phyloP scores from a whole-genome alignment of 805 yeast genomes.

The Jamesozyma rosinii region DNA sequence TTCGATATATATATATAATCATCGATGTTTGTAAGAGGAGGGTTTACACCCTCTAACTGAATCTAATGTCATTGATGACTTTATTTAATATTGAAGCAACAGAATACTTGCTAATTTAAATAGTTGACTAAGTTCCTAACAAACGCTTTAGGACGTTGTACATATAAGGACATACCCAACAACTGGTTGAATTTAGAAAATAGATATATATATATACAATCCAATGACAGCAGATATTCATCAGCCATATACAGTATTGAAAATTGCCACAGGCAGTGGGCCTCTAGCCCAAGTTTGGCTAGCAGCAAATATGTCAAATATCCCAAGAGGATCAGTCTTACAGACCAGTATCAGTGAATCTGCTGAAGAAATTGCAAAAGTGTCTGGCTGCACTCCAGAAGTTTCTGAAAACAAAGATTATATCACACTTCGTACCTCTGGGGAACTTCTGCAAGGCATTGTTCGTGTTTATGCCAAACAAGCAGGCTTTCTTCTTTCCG shows the following conservation, averaged over 20 bases:
- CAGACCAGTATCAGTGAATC: slow-evolving; percentile 64
- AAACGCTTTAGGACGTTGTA: too few relatives aligned
- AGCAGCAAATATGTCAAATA: slow-evolving; percentile 61
- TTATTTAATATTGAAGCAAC: too few relatives aligned
- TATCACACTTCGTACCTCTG: slow-evolving; percentile 71
- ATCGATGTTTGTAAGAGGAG: too few relatives aligned
- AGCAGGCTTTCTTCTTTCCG: slow-evolving; percentile 74
- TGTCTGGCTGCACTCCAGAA: slow-evolving; percentile 26
- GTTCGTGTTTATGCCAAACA: slow-evolving; percentile 79
- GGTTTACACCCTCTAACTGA: too few relatives aligned
- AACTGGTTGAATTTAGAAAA: too few relatives aligned
- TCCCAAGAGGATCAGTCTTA: slow-evolving; percentile 43
- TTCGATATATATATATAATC: too few relatives aligned
- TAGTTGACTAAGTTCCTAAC: too few relatives aligned
- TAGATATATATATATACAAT: background rate
- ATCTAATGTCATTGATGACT: too few relatives aligned
- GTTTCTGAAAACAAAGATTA: slow-evolving; percentile 36
- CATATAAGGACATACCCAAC: too few relatives aligned
- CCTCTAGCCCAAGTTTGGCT: slow-evolving; percentile 88
- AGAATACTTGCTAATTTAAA: too few relatives aligned
- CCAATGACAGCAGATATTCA: background rate
- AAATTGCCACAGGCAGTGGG: slow-evolving; percentile 42
- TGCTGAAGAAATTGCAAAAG: slow-evolving; percentile 51
- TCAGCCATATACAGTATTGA: slow-evolving; percentile 2
- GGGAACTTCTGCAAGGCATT: slow-evolving; percentile 79